Base-by-base conservation (phyloP, 441 rosid genomes). In the Corymbia citriodora region DNA sequence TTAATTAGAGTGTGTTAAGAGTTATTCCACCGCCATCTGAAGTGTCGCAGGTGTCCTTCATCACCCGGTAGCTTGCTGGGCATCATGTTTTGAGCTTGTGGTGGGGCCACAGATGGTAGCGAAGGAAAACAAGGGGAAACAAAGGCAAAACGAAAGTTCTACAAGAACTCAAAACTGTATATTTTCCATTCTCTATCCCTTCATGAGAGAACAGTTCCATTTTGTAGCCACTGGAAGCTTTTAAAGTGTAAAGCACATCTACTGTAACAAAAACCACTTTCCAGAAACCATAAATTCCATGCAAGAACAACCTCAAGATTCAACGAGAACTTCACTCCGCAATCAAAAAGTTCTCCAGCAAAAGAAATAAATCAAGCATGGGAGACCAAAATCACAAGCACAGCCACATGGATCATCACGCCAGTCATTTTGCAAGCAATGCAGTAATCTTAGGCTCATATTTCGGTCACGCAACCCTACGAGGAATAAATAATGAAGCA, bases 251-350 rank as follows among this genome's bases (percentile, higher is more conserved):
- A 74, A 74, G 83, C 83, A 74, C 83, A 40, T 74, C 83, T 21
- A 40, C 83, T 3, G 21, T 12, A 21, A 40, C 50, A 74, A 10
- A 74, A 74, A 74, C 25, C 29, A 40, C 83, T 40, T 40, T 74
- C 50, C 29, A 74, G 17, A 40, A 40, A 74, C 29, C 16, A 74
- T 40, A 12, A 74, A 74, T 21, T 40, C 16, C 83, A 11, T 40
- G 29, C 83, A 21, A 40, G 16, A 74, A 74, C 83, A 40, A 50
- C 50, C 83, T 40, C 50, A 13, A 74, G 29, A 74, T 74, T 74
- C 9, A 0, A 21, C 5, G 14, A 36, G 29, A 40, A 74, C 50
- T 36, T 36, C 16, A 0, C 21, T 70, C 81, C 2, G 0, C 19
- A 33, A 70, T 45, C 79, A 33, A 70, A 31, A 33, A 9, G 45